Base-by-base conservation (phyloP, 371 early-diverging fungal genomes). In the Spraguea lophii region DNA sequence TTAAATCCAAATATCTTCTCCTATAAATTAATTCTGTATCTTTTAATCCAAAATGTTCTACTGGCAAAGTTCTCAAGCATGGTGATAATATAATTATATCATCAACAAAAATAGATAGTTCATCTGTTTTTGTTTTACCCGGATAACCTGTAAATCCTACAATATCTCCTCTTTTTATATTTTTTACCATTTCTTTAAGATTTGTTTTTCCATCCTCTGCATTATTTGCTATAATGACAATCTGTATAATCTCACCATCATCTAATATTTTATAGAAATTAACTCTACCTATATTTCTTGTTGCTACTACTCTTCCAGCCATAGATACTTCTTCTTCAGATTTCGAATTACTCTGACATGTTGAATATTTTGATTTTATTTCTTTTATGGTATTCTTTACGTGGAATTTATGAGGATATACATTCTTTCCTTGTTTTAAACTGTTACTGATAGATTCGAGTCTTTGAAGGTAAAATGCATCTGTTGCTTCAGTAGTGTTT, bases 1-100 rank as follows among this genome's bases (percentile, higher is more conserved):
- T 84, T 65, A 98, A 76, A 74, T 98, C 99, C 48, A 98, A 74
- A 71, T 91, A 92, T 63, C 99, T 83, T 75, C 88, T 84, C 61
- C 99, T 83, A 76, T 88, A 98, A 47, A 91, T 79, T 7, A 81
- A 70, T 73, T 95, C 99, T 69, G 85, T 76, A 56, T 75, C 71
- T 75, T 82, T 88, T 73, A 97, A 79, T 16, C 92, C 91, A 63
- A 80, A 88, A 75, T 88, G 80, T 47, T 81, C 80, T 68, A 81
- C 88, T 58, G 98, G 98, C 68, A 93, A 74, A 74, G 85, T 88
- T 62, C 84, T 81, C 62, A 93, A 75, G 71, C 98, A 97, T 23
- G 94, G 94, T 13, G 88, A 69, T 43, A 97, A 78, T 43, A 93
- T 73, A 19, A 63, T 76, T 25, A 91, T 76, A 35, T 84, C 78